Conservation (phyloP, 495 filamentous ascomycete species). For the Elaphomyces granulatus region DNA sequence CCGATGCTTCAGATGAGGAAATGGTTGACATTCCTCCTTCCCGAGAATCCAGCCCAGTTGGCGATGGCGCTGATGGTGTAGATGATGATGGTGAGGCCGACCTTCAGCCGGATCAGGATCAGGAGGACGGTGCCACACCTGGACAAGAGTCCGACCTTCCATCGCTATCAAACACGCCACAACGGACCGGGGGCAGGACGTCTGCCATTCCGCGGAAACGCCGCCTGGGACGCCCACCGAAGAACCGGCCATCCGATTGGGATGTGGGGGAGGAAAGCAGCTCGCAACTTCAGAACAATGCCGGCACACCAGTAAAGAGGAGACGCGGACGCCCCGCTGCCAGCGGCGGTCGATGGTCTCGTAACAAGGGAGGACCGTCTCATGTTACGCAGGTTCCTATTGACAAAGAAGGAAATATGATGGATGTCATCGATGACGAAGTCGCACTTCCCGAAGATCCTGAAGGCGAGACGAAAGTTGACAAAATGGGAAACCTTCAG, state of each 20-base stretch:
- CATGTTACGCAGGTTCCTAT: slow-evolving; percentile 70
- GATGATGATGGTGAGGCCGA: slow-evolving; percentile 17
- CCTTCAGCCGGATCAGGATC: slow-evolving; percentile 11
- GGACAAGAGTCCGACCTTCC: slow-evolving; percentile 18
- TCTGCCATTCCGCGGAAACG: slow-evolving; percentile 56
- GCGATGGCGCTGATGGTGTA: slow-evolving; percentile 18
- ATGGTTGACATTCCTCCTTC: slow-evolving; percentile 30
- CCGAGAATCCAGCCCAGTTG: slow-evolving; percentile 21
- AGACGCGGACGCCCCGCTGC: slow-evolving; percentile 53
- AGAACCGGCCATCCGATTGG: slow-evolving; percentile 67
- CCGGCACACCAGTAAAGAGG: slow-evolving; percentile 46
- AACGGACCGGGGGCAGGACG: slow-evolving; percentile 18
- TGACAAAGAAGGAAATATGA: slow-evolving; percentile 88
- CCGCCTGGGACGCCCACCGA: slow-evolving; percentile 73
- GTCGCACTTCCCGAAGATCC: slow-evolving; percentile 74
- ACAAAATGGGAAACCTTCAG: slow-evolving; percentile 66
- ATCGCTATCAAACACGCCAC: slow-evolving; percentile 22
- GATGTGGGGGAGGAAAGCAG: slow-evolving; percentile 44
- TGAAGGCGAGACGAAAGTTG: slow-evolving; percentile 85
- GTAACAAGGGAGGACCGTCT: slow-evolving; percentile 53
- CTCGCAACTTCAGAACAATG: slow-evolving; percentile 35
- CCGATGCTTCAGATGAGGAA: slow-evolving; percentile 36
- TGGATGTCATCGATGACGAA: slow-evolving; percentile 86
- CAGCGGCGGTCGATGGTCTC: slow-evolving; percentile 54
- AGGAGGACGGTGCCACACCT: slow-evolving; percentile 3